Evolutionary conservation across 1,284 basidiomycete genomes (phyloP), one percentile per base, ranked within the genome.

Genomic region (Boletellus deceptivus): DNA sequence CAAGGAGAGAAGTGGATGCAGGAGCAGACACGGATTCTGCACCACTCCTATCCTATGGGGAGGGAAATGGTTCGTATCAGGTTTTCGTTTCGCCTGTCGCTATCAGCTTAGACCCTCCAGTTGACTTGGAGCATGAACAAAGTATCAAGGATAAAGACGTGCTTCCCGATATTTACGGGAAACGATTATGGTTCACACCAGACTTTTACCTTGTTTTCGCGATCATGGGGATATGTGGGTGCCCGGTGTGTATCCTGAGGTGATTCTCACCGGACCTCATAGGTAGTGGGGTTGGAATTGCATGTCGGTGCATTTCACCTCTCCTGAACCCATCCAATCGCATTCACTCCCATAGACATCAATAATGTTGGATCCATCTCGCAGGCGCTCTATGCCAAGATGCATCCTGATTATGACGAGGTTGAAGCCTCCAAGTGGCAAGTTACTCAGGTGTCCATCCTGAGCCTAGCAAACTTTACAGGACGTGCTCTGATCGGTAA

Each of bases 351-450:
- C 29, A 13, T 57, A 91, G 88, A 90, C 62, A 97, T 97, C 73
- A 96, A 96, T 71, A 98, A 98, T 59, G 92, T 93, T 20, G 93
- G 93, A n/a, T 87, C 89, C 0, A 92, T 97, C 65, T 84, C 93
- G 0, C 86, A 91, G 64, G 91, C 91, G 0, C 75, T 98, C 13
- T 91, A 85, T 54, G 82, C 86, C 13, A 76, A 85, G 54, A 79
- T 79, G 7, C 79, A 85, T 42, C 68, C 78, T 1, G 61, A 75
- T 4, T 91, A 87, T 59, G 83, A 92, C 59, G 80, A 82, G 20
- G 67, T 76, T 0, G 75, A 77, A 55, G 84, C 92, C 0, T 77
- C 84, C 2, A 80, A 82, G 46, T 86, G 86, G 78, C 94, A 98
- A 72, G 86, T 91, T 0, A 76, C 81, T 4, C 92, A 96, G 62